phyloP scores from a whole-genome alignment of 2,329 filamentous ascomycete genomes.

The Hysterium pulicare region DNA sequence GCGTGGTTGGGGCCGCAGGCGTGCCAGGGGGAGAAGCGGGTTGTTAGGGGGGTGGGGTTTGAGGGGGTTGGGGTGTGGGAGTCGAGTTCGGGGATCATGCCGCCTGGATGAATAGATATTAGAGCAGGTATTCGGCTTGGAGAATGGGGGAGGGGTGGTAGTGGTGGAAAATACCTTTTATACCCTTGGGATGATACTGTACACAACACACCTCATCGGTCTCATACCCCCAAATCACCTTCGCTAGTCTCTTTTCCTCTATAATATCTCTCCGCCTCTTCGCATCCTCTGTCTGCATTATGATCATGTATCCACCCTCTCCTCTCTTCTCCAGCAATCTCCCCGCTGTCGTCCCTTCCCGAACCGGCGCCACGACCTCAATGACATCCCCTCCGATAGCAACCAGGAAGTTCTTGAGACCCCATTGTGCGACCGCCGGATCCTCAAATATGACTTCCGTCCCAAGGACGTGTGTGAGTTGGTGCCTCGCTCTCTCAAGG shows the following conservation, averaged over 20 bases:
- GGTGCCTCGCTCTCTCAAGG: constrained; percentile 2
- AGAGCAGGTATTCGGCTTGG: too few relatives aligned
- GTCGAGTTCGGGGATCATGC: constrained; percentile 45
- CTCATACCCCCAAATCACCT: constrained; percentile 38
- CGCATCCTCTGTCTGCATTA: constrained; percentile 47
- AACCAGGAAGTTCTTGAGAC: constrained; percentile 42
- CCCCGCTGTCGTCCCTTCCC: constrained; percentile 38
- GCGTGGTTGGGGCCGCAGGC: constrained; percentile 39
- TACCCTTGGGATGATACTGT: constrained; percentile 46
- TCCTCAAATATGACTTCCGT: constrained; percentile 41
- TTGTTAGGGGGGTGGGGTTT: constrained; percentile 38
- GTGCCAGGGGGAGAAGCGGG: constrained; percentile 45
- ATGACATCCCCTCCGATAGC: constrained; percentile 44
- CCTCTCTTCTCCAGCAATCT: constrained; percentile 42
- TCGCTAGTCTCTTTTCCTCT: constrained; percentile 30
- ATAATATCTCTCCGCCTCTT: constrained; percentile 35
- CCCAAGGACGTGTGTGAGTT: constrained; percentile 33
- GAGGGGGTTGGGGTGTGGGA: constrained; percentile 31
- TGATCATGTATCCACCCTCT: constrained; percentile 49
- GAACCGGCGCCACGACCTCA: constrained; percentile 41
- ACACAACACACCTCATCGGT: constrained; percentile 33
- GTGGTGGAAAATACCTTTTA: too few relatives aligned
- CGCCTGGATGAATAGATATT: constrained; percentile 30
- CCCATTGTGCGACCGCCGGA: constrained; percentile 37
- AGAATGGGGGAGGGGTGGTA: too few relatives aligned